phyloP scores from a whole-genome alignment of 768 basidiomycete species.

The Tylopilus sp. region DNA sequence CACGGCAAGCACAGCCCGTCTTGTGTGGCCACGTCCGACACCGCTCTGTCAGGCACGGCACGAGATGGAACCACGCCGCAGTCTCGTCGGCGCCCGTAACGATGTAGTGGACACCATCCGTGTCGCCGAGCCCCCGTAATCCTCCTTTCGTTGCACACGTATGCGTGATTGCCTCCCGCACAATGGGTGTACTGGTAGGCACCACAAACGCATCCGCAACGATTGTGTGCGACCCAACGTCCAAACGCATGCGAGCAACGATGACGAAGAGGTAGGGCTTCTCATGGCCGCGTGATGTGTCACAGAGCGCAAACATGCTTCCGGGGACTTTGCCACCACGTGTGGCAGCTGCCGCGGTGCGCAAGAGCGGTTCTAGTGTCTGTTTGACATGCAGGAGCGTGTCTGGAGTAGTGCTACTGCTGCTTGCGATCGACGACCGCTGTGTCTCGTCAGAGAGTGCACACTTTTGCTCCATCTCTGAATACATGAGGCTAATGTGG shows the following conservation, averaged over 20 bases:
- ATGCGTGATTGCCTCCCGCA: not conserved
- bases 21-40: constrained; percentile 56
- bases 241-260: constrained; percentile 42
- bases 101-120: constrained; percentile 11
- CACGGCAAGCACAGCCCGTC: constrained; percentile 24
- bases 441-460: not conserved
- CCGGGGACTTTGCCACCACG: constrained; percentile 2
- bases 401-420: constrained; percentile 1
- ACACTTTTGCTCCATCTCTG: constrained; percentile 11
- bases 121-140: not conserved
- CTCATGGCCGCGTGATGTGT: constrained; percentile 2
- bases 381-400: constrained; percentile 31
- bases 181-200: constrained; percentile 23
- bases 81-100: constrained; percentile 15
- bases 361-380: constrained; percentile 27
- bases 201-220: constrained; percentile 48
- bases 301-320: constrained; percentile 16
- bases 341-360: constrained; percentile 9
- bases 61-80: constrained; percentile 46
- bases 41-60: constrained; percentile 52
- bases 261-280: constrained; percentile 40
- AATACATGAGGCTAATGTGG: constrained; percentile 29
- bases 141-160: not conserved
- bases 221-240: constrained; percentile 40
- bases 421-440: not conserved